These are phyloP conservation scores for Cercis canadensis DNA, from an alignment of 306 rosid genomes.

Conservation along the genomic window DNA sequence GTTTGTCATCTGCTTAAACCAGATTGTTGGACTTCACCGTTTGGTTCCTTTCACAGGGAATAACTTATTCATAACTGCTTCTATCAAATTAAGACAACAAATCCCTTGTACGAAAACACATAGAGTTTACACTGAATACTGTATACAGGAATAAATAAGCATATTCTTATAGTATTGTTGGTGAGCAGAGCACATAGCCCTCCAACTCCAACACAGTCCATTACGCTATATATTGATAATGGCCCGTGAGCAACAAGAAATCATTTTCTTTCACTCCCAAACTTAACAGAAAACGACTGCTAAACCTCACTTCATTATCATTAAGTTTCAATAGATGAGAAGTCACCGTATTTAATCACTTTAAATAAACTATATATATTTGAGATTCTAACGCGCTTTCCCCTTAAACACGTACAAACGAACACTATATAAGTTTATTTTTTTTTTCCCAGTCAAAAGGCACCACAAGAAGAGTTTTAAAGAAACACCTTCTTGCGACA, in stretches of 20 bases:
- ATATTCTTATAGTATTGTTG: background rate
- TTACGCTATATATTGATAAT: constrained; percentile 13
- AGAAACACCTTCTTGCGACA: constrained; percentile 26
- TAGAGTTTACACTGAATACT: too few species aligned
- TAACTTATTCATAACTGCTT: background rate
- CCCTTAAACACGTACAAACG: constrained; percentile 26
- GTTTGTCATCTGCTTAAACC: background rate
- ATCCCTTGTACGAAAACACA: too few species aligned
- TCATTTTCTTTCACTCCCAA: constrained; percentile 9
- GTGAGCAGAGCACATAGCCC: background rate
- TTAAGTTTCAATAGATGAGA: constrained; percentile 26
- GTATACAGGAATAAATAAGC: background rate
- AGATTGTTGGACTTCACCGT: constrained; percentile 4
- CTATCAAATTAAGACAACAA: constrained; percentile 4
- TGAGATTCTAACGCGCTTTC: constrained; percentile 38
- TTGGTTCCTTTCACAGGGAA: background rate
- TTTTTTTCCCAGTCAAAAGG: constrained; percentile 37
- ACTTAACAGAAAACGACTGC: constrained; percentile 27
- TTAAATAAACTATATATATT: background rate
- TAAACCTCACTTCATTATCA: constrained; percentile 36
- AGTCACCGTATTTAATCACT: background rate
- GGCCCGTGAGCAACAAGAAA: constrained; percentile 34
- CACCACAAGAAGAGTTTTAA: background rate
- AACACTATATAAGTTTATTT: constrained; percentile 22
- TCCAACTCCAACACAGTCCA: background rate